phyloP scores from a whole-genome alignment of 805 yeast genomes.

The Zygotorulaspora chibaensis region DNA sequence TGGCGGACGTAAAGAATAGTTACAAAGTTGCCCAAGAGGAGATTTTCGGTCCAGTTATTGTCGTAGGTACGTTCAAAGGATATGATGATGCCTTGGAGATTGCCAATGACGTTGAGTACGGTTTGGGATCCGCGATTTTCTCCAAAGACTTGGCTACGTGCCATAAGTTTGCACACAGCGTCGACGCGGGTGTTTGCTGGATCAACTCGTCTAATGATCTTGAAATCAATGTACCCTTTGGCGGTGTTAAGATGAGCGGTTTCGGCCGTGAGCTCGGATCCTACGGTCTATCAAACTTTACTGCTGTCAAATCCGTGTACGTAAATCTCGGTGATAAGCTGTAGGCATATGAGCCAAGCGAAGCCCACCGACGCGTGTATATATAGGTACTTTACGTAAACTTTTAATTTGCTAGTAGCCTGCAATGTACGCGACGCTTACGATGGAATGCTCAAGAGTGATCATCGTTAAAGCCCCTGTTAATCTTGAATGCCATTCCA shows the following conservation, averaged over 20 bases:
- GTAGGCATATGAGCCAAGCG: neutral
- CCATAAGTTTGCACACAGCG: constrained; percentile 38
- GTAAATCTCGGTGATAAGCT: constrained; percentile 50
- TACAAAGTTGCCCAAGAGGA: constrained; percentile 45
- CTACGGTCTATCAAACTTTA: constrained; percentile 58
- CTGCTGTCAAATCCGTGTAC: constrained; percentile 64
- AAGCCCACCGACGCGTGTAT: too few relatives aligned
- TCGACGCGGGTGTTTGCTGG: constrained; percentile 52
- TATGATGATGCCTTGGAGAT: constrained; percentile 42
- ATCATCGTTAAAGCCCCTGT: too few relatives aligned
- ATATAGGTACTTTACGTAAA: too few relatives aligned
- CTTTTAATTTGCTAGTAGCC: too few relatives aligned
- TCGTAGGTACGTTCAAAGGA: constrained; percentile 41
- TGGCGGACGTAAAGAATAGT: constrained; percentile 41
- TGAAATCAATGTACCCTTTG: constrained; percentile 57
- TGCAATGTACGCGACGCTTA: too few relatives aligned
- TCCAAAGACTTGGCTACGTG: constrained; percentile 39
- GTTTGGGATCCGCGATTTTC: constrained; percentile 46
- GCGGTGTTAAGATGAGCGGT: constrained; percentile 66
- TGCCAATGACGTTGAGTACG: constrained; percentile 44
- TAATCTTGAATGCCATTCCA: too few relatives aligned
- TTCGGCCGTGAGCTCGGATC: constrained; percentile 65
- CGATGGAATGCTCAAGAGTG: too few relatives aligned
- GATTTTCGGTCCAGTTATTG: constrained; percentile 51
- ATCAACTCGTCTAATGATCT: constrained; percentile 56